Evolutionary conservation across 2,329 filamentous ascomycete species (phyloP).

Genomic region (Diplodia scrobiculata): DNA sequence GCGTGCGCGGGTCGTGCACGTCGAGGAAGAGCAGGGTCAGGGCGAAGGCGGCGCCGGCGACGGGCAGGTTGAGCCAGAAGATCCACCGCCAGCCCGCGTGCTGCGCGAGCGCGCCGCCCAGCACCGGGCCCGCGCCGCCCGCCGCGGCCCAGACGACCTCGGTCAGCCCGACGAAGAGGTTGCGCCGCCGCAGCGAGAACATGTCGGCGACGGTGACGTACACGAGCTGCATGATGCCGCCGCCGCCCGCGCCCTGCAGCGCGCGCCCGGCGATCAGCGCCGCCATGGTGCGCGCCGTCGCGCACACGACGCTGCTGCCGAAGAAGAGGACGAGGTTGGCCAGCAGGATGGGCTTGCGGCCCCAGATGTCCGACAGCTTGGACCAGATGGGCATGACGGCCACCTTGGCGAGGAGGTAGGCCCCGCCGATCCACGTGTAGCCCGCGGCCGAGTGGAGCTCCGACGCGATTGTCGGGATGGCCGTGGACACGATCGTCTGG

Average conservation of each 20-base stretch:
- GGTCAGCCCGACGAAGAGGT: conserved; percentile 55
- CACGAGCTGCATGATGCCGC: conserved; percentile 56
- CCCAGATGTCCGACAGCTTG: conserved; percentile 61
- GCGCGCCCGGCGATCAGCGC: conserved; percentile 59
- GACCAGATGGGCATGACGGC: conserved; percentile 72
- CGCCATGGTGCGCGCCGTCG: conserved; percentile 50
- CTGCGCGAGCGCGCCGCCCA: conserved; percentile 56
- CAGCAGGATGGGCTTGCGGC: conserved; percentile 58
- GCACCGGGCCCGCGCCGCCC: conserved; percentile 55
- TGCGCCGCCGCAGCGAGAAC: conserved; percentile 54
- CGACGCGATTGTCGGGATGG: conserved; percentile 65
- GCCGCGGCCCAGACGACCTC: conserved; percentile 60
- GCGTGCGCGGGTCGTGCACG: conserved; percentile 58
- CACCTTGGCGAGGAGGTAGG: conserved; percentile 70
- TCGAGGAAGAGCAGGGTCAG: conserved; percentile 58
- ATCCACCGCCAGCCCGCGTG: conserved; percentile 56
- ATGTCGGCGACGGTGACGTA: conserved; percentile 59
- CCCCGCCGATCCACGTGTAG: conserved; percentile 76
- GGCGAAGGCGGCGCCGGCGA: conserved; percentile 53
- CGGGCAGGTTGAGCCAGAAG: conserved; percentile 60
- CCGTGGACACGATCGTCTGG: conserved; percentile 65
- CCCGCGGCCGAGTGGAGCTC: conserved; percentile 67
- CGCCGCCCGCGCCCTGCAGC: conserved; percentile 58
- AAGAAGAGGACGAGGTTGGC: conserved; percentile 54
- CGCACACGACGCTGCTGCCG: conserved; percentile 54